These are phyloP conservation scores for Daucus carota DNA, from an alignment of 129 eudicot species.

Conservation along the genomic window DNA sequence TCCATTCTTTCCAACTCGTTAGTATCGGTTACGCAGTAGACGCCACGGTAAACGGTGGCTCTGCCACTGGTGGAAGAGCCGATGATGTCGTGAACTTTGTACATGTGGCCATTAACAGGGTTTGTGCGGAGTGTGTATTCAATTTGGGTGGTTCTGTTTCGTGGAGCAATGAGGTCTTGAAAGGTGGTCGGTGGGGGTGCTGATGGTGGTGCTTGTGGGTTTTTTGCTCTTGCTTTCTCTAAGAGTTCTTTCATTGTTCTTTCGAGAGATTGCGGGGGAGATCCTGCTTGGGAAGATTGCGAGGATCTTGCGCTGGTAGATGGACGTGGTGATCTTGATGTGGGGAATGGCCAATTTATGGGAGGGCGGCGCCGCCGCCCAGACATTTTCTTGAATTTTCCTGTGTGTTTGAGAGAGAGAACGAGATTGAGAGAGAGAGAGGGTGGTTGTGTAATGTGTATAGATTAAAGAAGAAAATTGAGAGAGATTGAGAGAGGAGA, in stretches of 20 bases:
- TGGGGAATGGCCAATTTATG: neutral
- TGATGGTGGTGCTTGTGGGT: neutral
- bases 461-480: too few species aligned
- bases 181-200: neutral
- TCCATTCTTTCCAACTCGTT: neutral
- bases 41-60: neutral
- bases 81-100: neutral
- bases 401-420: neutral
- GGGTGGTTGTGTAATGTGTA: neutral
- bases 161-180: neutral
- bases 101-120: neutral
- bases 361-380: neutral
- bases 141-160: neutral
- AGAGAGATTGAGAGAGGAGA: neutral
- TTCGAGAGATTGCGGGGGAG: neutral
- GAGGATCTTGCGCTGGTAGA: too few species aligned
- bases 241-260: neutral
- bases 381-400: neutral
- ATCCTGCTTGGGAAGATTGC: neutral
- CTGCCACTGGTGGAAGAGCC: neutral
- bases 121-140: neutral
- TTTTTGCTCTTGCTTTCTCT: neutral
- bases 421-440: neutral
- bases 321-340: neutral
- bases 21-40: neutral